Conservation (phyloP, 306 rosid genomes). For the Lablab purpureus region DNA sequence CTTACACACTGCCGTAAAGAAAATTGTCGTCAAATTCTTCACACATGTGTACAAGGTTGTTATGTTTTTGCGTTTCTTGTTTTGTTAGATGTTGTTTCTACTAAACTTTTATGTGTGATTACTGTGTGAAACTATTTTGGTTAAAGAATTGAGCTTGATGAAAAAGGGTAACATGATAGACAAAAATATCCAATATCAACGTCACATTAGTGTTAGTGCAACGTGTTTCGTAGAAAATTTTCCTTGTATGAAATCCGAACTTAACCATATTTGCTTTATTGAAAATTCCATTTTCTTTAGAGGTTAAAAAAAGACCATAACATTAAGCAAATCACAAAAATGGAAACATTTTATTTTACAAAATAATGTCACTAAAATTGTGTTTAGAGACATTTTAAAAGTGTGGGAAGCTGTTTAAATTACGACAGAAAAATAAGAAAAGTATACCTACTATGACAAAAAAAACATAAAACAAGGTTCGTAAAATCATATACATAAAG, state of each 20-base stretch:
- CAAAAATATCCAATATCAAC: neutral
- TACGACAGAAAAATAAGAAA: too few relatives aligned
- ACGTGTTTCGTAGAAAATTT: neutral
- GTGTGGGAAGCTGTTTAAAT: too few relatives aligned
- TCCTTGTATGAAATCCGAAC: neutral
- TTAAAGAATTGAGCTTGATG: neutral
- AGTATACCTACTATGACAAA: too few relatives aligned
- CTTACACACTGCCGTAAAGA: neutral
- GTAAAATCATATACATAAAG: too few relatives aligned
- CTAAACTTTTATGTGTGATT: neutral
- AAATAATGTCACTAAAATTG: too few relatives aligned
- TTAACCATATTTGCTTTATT: neutral
- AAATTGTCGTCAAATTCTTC: neutral
- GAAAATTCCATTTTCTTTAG: neutral
- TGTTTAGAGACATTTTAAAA: too few relatives aligned
- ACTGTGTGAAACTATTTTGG: neutral
- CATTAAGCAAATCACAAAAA: too few relatives aligned
- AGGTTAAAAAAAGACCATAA: neutral
- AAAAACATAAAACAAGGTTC: too few relatives aligned
- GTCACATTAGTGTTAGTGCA: neutral
- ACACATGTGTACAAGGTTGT: too few relatives aligned
- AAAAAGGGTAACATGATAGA: neutral
- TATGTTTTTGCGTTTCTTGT: neutral
- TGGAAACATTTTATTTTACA: too few relatives aligned
- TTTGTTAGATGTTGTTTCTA: neutral